Conservation (phyloP, 2,329 filamentous ascomycete species). For the Aspergillus floridensis region DNA sequence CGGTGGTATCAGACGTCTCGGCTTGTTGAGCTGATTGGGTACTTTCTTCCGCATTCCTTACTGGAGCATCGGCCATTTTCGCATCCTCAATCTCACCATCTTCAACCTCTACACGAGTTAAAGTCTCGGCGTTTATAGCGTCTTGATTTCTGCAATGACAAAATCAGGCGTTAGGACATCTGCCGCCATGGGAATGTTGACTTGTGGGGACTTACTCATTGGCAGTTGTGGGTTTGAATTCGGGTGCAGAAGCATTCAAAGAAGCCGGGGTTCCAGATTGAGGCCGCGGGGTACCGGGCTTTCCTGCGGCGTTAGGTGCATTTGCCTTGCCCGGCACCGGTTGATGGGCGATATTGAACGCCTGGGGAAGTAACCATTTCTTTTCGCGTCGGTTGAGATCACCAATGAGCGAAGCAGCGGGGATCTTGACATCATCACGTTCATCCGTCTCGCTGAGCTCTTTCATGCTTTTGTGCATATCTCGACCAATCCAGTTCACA, state of each 20-base stretch:
- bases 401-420: constrained; percentile 50
- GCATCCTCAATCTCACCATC: constrained; percentile 49
- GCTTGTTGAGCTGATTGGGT: constrained; percentile 14
- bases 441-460: constrained; percentile 45
- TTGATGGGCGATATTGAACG: constrained; percentile 41
- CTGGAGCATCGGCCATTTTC: constrained; percentile 38
- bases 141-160: constrained; percentile 28
- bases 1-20: constrained; percentile 14
- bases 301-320: constrained; percentile 24
- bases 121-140: constrained; percentile 21
- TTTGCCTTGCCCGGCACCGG: constrained; percentile 17
- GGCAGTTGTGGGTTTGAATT: constrained; percentile 38
- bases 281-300: constrained; percentile 27
- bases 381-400: constrained; percentile 50
- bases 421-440: constrained; percentile 50
- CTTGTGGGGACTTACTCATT: constrained; percentile 35
- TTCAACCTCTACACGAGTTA: constrained; percentile 40
- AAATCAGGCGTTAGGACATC: constrained; percentile 20
- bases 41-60: constrained; percentile 9
- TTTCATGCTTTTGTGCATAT: constrained; percentile 44
- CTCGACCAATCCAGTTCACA: constrained; percentile 77
- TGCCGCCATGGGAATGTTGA: not conserved
- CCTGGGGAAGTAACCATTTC: constrained; percentile 49
- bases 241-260: constrained; percentile 42
- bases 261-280: constrained; percentile 33